These are phyloP conservation scores for Friedmanniomyces simplex DNA, from an alignment of 495 filamentous ascomycete genomes.

Conservation along the genomic window DNA sequence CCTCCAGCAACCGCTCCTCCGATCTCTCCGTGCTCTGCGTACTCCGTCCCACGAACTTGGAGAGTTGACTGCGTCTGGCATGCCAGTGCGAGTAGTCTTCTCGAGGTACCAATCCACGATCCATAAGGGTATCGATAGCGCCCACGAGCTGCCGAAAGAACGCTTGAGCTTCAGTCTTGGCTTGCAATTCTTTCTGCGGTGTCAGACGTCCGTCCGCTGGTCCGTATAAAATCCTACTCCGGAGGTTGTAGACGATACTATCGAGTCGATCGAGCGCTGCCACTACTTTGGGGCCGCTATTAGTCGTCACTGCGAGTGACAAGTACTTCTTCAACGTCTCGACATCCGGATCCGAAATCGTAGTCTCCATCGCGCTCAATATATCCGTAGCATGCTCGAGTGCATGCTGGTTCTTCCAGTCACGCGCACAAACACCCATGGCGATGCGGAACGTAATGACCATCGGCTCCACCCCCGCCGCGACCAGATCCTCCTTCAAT, in stretches of 20 bases:
- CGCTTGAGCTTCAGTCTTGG: not conserved
- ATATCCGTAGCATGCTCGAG: conserved; percentile 24
- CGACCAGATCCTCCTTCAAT: conserved; percentile 40
- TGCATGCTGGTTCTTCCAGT: conserved; percentile 57
- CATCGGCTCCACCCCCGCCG: conserved; percentile 28
- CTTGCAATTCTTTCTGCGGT: not conserved
- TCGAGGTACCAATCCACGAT: conserved; percentile 12
- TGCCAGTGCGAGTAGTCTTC: conserved; percentile 12
- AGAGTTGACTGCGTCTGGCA: conserved; percentile 4
- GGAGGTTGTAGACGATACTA: conserved; percentile 6
- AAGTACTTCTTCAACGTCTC: conserved; percentile 31
- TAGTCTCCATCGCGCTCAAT: conserved; percentile 22
- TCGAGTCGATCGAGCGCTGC: conserved; percentile 14
- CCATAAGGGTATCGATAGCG: conserved; percentile 15
- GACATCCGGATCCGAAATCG: conserved; percentile 34
- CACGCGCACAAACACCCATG: conserved; percentile 55
- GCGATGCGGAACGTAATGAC: conserved; percentile 58
- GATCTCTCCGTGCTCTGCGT: not conserved
- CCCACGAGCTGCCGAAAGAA: conserved; percentile 9
- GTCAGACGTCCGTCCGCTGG: not conserved
- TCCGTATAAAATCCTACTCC: conserved; percentile 7
- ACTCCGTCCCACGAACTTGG: not conserved
- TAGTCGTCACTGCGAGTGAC: conserved; percentile 24
- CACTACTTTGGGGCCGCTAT: conserved; percentile 7
- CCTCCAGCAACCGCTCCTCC: not conserved